These are phyloP conservation scores for Coniochaeta sp. DNA, from an alignment of 2,329 filamentous ascomycete species.

Conservation along the genomic window DNA sequence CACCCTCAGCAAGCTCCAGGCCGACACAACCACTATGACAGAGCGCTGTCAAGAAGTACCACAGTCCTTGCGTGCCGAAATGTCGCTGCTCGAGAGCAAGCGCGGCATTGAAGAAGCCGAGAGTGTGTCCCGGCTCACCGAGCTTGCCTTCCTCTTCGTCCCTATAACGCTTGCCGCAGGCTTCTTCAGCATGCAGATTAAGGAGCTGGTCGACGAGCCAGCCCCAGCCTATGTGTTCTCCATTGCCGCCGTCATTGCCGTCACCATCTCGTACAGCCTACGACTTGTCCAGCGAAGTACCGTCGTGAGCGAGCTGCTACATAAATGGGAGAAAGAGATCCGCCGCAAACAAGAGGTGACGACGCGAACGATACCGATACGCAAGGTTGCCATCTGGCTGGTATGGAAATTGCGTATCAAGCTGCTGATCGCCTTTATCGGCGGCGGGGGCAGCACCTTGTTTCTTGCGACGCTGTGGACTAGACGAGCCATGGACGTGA, in stretches of 20 bases:
- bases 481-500: too few relatives aligned
- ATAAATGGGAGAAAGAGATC: not conserved
- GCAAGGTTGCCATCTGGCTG: not conserved
- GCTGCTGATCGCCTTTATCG: not conserved
- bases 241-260: not conserved
- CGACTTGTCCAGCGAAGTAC: not conserved
- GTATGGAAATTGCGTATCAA: not conserved
- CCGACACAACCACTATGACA: not conserved
- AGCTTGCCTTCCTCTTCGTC: slow-evolving; percentile 4
- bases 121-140: slow-evolving; percentile 1
- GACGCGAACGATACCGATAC: not conserved
- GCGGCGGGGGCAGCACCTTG: not conserved
- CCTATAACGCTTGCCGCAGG: not conserved
- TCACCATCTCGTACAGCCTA: not conserved
- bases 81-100: slow-evolving; percentile 5
- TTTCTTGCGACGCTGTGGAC: too few relatives aligned
- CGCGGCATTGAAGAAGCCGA: slow-evolving; percentile 2
- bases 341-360: not conserved
- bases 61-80: not conserved
- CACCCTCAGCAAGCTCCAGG: not conserved
- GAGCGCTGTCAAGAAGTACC: not conserved
- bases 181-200: slow-evolving; percentile 5
- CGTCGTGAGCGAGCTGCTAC: not conserved
- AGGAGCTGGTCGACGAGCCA: not conserved
- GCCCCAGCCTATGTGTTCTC: not conserved